Conservation (phyloP, 805 yeast species). For the Candida coquimbonensis region DNA sequence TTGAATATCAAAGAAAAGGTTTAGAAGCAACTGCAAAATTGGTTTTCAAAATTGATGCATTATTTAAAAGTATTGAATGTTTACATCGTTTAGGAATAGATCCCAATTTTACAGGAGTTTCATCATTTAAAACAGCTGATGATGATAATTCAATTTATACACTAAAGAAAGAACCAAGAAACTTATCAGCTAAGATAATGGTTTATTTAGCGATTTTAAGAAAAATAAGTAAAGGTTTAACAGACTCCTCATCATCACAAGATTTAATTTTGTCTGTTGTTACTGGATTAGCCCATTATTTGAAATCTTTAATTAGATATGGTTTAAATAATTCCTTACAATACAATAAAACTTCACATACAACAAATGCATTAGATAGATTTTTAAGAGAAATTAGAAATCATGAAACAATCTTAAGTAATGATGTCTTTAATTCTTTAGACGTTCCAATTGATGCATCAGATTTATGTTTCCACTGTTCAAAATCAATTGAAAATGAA, state of each 20-base stretch:
- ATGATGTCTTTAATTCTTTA: constrained; percentile 28
- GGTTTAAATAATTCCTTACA: constrained; percentile 76
- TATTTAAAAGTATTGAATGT: constrained; percentile 69
- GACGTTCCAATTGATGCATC: constrained; percentile 53
- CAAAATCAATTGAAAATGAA: constrained; percentile 74
- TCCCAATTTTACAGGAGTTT: constrained; percentile 5
- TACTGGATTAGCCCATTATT: constrained; percentile 87
- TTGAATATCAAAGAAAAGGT: constrained; percentile 63
- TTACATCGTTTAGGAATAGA: constrained; percentile 27
- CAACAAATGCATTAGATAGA: constrained; percentile 54
- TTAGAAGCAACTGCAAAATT: constrained; percentile 63
- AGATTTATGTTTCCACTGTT: constrained; percentile 70
- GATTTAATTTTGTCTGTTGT: constrained; percentile 67
- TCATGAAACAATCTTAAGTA: constrained; percentile 34
- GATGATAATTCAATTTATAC: constrained; percentile 12
- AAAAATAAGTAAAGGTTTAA: constrained; percentile 38
- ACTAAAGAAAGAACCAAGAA: constrained; percentile 49
- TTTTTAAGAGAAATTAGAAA: constrained; percentile 50
- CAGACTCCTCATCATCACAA: constrained; percentile 40
- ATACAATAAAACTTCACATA: constrained; percentile 48
- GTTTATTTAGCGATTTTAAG: constrained; percentile 78
- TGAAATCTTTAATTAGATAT: constrained; percentile 75
- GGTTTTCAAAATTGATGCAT: constrained; percentile 63
- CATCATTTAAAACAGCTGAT: constrained; percentile 3
- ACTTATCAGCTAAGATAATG: constrained; percentile 84